These are phyloP conservation scores for Protea cynaroides DNA, from an alignment of 164 flowering plant genomes.

Conservation along the genomic window DNA sequence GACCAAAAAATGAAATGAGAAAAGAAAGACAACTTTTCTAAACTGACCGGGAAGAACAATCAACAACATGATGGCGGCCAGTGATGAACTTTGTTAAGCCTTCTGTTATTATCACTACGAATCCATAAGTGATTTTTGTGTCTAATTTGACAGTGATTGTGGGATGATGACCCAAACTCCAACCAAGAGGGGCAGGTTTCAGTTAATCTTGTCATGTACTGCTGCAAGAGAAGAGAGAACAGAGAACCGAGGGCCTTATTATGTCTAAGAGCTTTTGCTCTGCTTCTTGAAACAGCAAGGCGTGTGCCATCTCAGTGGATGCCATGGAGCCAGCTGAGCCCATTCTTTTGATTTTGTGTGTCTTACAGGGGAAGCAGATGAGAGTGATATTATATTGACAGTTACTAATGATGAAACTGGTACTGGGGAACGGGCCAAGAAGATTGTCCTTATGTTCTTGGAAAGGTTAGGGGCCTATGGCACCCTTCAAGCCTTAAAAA, in stretches of 20 bases:
- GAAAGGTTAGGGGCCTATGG: conserved; percentile 81
- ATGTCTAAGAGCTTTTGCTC: conserved; percentile 69
- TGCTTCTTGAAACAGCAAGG: conserved; percentile 95
- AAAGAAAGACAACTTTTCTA: too few relatives aligned
- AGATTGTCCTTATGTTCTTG: conserved; percentile 91
- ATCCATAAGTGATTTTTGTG: neutral
- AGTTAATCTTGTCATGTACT: conserved; percentile 86
- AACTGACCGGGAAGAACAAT: too few relatives aligned
- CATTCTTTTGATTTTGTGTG: conserved; percentile 89
- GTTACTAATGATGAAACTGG: conserved; percentile 79
- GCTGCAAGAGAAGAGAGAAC: conserved; percentile 98
- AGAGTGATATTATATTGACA: conserved; percentile 79
- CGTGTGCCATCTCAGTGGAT: conserved; percentile 94
- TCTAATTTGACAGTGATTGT: conserved; percentile 43
- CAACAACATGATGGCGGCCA: too few relatives aligned
- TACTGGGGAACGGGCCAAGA: conserved; percentile 89
- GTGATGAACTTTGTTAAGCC: too few relatives aligned
- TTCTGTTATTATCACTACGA: too few relatives aligned
- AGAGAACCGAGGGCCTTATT: conserved; percentile 80
- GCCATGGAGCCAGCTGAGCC: conserved; percentile 99
- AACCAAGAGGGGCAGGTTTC: conserved; percentile 86
- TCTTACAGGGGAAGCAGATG: conserved; percentile 89
- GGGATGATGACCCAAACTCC: conserved; percentile 78
- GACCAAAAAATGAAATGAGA: too few relatives aligned
- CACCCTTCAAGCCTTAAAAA: conserved; percentile 81